Evolutionary conservation across 768 basidiomycete genomes (phyloP).

Genomic region (Suillus weaverae): DNA sequence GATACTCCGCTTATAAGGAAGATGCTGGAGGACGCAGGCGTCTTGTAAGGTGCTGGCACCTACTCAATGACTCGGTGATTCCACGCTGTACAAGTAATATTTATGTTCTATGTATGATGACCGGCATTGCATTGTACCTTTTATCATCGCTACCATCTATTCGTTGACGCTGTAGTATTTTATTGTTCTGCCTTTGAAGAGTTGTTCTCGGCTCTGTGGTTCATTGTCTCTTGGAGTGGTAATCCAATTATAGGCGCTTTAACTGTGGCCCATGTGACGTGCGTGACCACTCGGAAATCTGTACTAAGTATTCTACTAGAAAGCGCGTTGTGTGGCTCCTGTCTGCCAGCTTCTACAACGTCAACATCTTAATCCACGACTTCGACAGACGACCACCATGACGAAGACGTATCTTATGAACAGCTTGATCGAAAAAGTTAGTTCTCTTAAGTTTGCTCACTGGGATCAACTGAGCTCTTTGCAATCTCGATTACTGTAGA

Average conservation of each 20-base stretch:
- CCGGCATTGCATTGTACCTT: background rate
- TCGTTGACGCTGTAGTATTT: background rate
- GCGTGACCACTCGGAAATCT: background rate
- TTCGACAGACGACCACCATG: slow-evolving; percentile 45
- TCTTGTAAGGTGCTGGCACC: background rate
- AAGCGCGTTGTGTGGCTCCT: slow-evolving; percentile 23
- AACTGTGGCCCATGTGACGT: background rate
- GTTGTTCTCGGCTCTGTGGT: background rate
- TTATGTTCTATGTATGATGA: background rate
- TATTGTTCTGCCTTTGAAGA: background rate
- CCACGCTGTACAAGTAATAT: background rate
- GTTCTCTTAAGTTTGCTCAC: background rate
- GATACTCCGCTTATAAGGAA: slow-evolving; percentile 46
- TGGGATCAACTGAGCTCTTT: slow-evolving; percentile 9
- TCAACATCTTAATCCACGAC: background rate
- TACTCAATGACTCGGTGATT: background rate
- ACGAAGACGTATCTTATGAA: slow-evolving; percentile 86
- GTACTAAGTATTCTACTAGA: background rate
- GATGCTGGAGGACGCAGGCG: slow-evolving; percentile 48
- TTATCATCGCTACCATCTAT: background rate
- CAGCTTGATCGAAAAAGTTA: slow-evolving; percentile 78
- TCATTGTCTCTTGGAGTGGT: background rate
- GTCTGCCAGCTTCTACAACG: slow-evolving; percentile 12
- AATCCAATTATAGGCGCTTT: background rate
- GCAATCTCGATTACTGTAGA: slow-evolving; percentile 42